Evolutionary conservation across 1,139 yeast species (phyloP), one percentile per base, ranked within the genome.

Genomic region (Suhomyces ambrosiae): DNA sequence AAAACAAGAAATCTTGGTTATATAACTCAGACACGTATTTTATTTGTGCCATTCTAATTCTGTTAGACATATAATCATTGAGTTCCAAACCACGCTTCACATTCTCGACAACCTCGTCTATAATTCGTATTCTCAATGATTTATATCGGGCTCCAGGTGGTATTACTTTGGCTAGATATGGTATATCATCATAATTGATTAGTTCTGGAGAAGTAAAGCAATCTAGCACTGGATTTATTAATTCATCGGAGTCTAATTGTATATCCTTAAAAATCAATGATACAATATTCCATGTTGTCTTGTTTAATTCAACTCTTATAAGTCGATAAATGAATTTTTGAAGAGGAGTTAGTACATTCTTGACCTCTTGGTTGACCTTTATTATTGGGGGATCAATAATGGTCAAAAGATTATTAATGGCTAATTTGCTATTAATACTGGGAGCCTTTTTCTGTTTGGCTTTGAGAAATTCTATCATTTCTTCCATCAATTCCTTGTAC

Each of bases 31-130:
- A 76, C 12, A 90, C 50, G 48, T 80, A 82, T 48, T 68, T 74
- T 7, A 79, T 73, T 40, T 81, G 79, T 0, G 95, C 71, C 44
- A 86, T 62, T 45, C 95, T 65, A 19, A 64, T 63, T 55, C 89
- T 75, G 49, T 82, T 84, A 35, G 66, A 60, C 35, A 80, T 68
- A 53, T 76, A 83, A 47, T 79, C 80, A 48, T 82, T 79, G 6
- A 68, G 49, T 52, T 89, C 96, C 44, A 88, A 60, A 0, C 90
- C 95, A 19, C 80, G 56, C 7, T 74, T 67, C 11, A 86, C 71
- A 22, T 71, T 69, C 51, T 89, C 96, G 13, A 85, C 47, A 1
- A 84, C 46, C n/a, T 76, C 65, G 54, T 90, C 97, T 32, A 86
- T 63, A 2, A 81, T 75, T 30, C 53, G 53, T 1, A 74, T 62